Percentiles rank a stretch among this genome's conserved stretches.
phyloP scores from a whole-genome alignment of 129 eudicot species.

The Centaurea solstitialis region DNA sequence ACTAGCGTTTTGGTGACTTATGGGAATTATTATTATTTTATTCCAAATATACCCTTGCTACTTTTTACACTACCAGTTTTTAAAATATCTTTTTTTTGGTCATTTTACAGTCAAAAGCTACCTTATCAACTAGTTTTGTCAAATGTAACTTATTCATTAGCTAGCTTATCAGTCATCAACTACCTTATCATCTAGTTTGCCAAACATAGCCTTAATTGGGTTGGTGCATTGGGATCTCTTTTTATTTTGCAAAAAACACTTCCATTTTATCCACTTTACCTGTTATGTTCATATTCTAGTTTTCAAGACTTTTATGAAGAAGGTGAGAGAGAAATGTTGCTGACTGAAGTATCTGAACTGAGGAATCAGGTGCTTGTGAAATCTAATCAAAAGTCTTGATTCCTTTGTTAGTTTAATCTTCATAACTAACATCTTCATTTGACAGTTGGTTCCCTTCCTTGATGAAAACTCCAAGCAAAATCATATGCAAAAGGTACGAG shows the following conservation, averaged over 20 bases:
- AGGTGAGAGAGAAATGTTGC: slow-evolving; percentile 88
- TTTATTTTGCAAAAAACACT: not conserved
- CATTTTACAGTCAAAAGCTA: no score
- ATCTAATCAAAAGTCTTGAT: not conserved
- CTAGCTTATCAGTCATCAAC: no score
- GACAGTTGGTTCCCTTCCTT: slow-evolving; percentile 57
- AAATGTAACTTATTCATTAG: no score
- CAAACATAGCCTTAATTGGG: no score
- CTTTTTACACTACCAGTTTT: no score
- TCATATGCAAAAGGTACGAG: slow-evolving; percentile 32
- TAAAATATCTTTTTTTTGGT: no score
- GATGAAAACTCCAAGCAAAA: slow-evolving; percentile 60
- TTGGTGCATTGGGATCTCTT: not conserved
- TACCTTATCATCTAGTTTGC: no score
- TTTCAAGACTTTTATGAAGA: slow-evolving; percentile 90
- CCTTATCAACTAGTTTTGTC: no score
- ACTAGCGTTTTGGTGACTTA: no score
- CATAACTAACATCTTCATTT: slow-evolving; percentile 12
- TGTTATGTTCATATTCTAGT: slow-evolving; percentile 31
- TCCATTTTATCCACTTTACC: slow-evolving; percentile 16
- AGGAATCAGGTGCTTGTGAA: slow-evolving; percentile 68
- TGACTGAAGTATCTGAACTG: slow-evolving; percentile 76
- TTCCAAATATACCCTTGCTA: no score
- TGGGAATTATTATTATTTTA: no score
- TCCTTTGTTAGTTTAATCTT: slow-evolving; percentile 12